Conservation (phyloP, 225 moss, liverwort and hornwort species). For the Climacium dendroides region DNA sequence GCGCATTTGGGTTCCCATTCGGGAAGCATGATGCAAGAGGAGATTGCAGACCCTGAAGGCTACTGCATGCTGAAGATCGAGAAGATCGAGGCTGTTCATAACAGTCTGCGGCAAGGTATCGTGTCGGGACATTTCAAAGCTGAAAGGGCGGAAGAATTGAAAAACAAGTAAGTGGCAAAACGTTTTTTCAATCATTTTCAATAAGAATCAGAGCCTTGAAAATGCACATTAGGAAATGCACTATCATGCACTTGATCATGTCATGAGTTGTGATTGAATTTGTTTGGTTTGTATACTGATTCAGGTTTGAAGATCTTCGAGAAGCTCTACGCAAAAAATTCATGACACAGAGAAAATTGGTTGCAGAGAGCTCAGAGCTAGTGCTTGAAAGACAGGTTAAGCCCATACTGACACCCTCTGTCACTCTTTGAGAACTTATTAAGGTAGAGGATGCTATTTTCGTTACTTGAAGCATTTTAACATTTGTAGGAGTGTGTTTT, state of each 20-base stretch:
- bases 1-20: neutral
- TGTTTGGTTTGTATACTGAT: neutral
- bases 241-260: neutral
- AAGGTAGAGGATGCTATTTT: neutral
- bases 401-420: neutral
- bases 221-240: neutral
- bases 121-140: conserved; percentile 34
- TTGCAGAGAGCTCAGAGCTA: conserved; percentile 44
- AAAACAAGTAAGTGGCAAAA: conserved; percentile 17
- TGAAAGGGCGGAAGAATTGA: conserved; percentile 29
- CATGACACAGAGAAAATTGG: conserved; percentile 31
- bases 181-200: no score
- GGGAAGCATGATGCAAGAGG: conserved; percentile 6
- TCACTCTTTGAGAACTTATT: neutral
- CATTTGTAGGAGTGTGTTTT: neutral
- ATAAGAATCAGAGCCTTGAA: neutral
- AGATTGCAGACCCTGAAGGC: conserved; percentile 24
- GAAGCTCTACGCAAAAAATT: conserved; percentile 31
- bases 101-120: conserved; percentile 31
- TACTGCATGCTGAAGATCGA: conserved; percentile 20
- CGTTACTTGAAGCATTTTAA: neutral
- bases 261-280: neutral
- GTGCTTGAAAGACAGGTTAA: conserved; percentile 45
- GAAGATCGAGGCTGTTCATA: conserved; percentile 37
- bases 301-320: conserved; percentile 59